phyloP scores from a whole-genome alignment of 305 asterid species.

The Plantago rigida region DNA sequence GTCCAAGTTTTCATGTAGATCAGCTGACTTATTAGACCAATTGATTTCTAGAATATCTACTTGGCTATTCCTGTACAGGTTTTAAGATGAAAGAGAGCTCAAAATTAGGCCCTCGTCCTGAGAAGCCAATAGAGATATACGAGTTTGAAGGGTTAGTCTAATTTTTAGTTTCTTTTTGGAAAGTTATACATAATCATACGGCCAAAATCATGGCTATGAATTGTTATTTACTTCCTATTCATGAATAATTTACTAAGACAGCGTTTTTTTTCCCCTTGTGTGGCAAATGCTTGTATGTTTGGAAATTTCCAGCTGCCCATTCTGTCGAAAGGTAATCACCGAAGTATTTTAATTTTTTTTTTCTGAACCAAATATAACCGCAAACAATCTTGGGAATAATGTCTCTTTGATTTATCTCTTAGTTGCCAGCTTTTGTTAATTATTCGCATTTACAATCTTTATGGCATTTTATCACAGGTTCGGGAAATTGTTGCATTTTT shows the following conservation, averaged over 20 bases:
- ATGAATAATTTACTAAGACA: conserved; percentile 27
- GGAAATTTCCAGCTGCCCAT: conserved; percentile 65
- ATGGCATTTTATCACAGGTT: conserved; percentile 40
- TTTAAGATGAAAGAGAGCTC: conserved; percentile 73
- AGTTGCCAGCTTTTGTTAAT: conserved; percentile 1
- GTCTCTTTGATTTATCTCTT: conserved; percentile 1
- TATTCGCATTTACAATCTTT: not conserved
- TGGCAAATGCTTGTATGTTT: too few species aligned
- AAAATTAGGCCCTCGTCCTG: conserved; percentile 84
- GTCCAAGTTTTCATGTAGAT: too few species aligned
- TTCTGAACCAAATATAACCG: too few species aligned
- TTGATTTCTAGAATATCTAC: conserved; percentile 22
- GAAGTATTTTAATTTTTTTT: not conserved
- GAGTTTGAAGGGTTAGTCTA: conserved; percentile 61
- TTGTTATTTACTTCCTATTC: conserved; percentile 9
- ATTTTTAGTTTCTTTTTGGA: conserved; percentile 2
- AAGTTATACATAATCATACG: not conserved
- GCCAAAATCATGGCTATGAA: conserved; percentile 8
- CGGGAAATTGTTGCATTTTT: conserved; percentile 72
- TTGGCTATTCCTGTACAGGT: conserved; percentile 35
- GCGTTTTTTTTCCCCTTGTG: conserved; percentile 23
- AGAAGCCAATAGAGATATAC: conserved; percentile 76
- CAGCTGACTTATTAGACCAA: conserved; percentile 3
- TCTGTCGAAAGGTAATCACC: conserved; percentile 74
- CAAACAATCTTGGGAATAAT: not conserved